Base-by-base conservation (phyloP, 164 flowering plant species). In the Kalanchoe fedtschenkoi region DNA sequence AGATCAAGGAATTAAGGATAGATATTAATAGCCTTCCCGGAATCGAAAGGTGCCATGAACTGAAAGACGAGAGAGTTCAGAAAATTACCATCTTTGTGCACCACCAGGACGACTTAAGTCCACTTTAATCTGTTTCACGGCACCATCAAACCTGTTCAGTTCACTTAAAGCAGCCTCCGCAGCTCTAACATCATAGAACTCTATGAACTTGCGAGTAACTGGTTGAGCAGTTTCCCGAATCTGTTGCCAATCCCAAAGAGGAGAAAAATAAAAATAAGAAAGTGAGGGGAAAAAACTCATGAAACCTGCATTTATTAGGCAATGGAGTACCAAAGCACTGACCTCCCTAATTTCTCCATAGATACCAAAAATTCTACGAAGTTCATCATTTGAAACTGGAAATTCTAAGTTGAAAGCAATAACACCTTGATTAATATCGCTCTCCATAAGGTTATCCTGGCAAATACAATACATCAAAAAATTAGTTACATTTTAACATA, bases 261-360 rank as follows among this genome's bases (percentile, higher is more conserved):
- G 4, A 2, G 14, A 15, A 51, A n/a, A 51, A 51, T 26, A 47
- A 47, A 47, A 47, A 47, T 29, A 47, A 9, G 54, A 1, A n/a
- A 24, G 28, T 11, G 16, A 6, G 16, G 6, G 30, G 6, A n/a
- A 16, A 5, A 26, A 13, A 1, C 35, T 13, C 60, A 15, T 56
- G 35, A 3, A 6, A 58, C 15, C 4, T 17, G 16, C 41, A 24
- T 10, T 58, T 9, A 32, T 33, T 19, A 55, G 59, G 19, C n/a
- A 37, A 57, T n/a, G 17, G 24, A 35, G 22, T 54, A 62, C 28
- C 44, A 61, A 68, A 37, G 69, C 62, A 47, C 56, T 51, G 32
- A 84, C 93, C 86, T 87, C 88, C 68, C 81, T 87, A 58, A 87
- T 76, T 66, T 81, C 93, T 67, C 93, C 93, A 72, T 83, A 80